Evolutionary conservation across 1,284 basidiomycete species (phyloP).

Genomic region (Irpex sp.): DNA sequence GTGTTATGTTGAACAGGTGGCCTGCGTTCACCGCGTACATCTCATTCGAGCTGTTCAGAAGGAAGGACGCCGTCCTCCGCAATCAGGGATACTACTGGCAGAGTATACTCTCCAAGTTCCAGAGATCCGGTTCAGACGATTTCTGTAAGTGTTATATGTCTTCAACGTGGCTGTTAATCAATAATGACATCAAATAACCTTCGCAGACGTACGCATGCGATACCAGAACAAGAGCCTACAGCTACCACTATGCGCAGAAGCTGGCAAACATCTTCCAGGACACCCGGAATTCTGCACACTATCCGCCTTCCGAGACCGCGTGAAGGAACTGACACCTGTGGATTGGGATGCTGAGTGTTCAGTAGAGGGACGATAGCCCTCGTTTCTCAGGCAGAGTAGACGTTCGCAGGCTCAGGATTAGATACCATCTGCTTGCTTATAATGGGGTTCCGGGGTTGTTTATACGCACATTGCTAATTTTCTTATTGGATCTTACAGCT

Average conservation of each 20-base stretch:
- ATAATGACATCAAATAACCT: no score
- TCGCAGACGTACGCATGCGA: conserved; percentile 64
- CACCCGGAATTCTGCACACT: conserved; percentile 76
- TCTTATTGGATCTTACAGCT: not conserved
- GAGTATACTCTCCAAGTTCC: conserved; percentile 22
- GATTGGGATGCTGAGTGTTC: conserved; percentile 63
- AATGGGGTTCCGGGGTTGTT: not conserved
- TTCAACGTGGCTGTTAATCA: no score
- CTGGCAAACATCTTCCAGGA: conserved; percentile 66
- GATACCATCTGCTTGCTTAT: no score
- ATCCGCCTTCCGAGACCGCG: conserved; percentile 56
- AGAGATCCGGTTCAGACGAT: conserved; percentile 22
- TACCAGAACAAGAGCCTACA: conserved; percentile 68
- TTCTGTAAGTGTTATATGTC: conserved; percentile 33
- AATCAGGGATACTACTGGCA: conserved; percentile 23
- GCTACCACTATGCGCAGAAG: conserved; percentile 62
- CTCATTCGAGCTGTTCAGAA: conserved; percentile 68
- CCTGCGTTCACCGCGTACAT: conserved; percentile 69
- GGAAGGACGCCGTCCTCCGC: conserved; percentile 7
- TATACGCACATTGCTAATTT: not conserved
- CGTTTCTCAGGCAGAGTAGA: no score
- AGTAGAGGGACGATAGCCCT: conserved; percentile 1
- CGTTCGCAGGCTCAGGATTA: no score
- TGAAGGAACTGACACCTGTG: conserved; percentile 55
- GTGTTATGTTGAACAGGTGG: conserved; percentile 42